phyloP scores from a whole-genome alignment of 345 rosid species.

The Balakata baccata region DNA sequence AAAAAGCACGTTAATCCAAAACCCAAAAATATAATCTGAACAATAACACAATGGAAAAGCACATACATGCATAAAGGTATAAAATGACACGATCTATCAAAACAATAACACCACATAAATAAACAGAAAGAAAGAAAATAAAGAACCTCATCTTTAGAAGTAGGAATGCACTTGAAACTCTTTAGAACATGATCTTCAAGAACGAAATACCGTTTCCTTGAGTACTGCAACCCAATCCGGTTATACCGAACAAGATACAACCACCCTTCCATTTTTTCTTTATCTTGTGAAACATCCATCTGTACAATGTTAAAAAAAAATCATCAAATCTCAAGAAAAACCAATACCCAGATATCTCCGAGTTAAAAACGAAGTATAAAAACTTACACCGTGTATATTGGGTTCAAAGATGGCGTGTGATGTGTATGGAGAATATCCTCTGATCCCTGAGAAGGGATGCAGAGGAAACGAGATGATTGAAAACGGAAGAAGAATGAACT shows the following conservation, averaged over 20 bases:
- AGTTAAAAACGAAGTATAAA: background rate
- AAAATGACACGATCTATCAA: background rate
- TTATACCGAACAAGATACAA: slow-evolving; percentile 70
- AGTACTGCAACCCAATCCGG: slow-evolving; percentile 76
- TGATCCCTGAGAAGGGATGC: slow-evolving; percentile 13
- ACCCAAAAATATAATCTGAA: slow-evolving; percentile 1
- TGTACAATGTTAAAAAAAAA: background rate
- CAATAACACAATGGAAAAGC: background rate
- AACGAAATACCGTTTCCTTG: slow-evolving; percentile 76
- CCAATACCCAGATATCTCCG: background rate
- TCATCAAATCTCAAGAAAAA: background rate
- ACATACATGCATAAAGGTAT: background rate
- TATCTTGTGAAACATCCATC: slow-evolving; percentile 37
- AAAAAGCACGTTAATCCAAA: background rate
- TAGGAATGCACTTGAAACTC: slow-evolving; percentile 69
- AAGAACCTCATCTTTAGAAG: slow-evolving; percentile 52
- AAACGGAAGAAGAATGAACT: background rate
- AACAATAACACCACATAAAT: background rate
- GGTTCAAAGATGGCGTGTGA: background rate
- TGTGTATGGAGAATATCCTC: slow-evolving; percentile 8
- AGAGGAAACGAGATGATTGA: background rate
- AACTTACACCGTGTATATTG: too few species aligned
- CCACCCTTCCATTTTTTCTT: slow-evolving; percentile 84
- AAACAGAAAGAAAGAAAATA: background rate
- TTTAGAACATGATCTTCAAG: slow-evolving; percentile 62